These are phyloP conservation scores for Lotmaria passim DNA, from an alignment of 208 protist species.

Conservation along the genomic window DNA sequence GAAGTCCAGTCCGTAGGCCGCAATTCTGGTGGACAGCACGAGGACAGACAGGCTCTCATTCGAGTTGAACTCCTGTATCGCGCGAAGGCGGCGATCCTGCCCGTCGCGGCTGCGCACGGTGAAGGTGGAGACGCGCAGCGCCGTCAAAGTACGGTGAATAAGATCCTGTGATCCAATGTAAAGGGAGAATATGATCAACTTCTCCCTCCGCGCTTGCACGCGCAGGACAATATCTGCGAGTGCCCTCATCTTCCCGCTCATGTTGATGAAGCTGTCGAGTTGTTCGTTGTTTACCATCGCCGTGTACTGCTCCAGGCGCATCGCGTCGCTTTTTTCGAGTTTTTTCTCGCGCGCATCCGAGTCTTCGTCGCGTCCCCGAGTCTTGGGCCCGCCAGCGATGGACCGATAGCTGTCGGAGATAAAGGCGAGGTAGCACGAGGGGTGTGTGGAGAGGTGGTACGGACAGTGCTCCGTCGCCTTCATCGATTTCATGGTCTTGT, in stretches of 20 bases:
- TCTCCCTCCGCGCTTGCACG: conserved; percentile 56
- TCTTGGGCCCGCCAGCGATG: conserved; percentile 25
- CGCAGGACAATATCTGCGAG: conserved; percentile 66
- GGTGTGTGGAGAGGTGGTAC: conserved; percentile 82
- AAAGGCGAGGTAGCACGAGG: conserved; percentile 81
- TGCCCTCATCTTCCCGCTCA: conserved; percentile 82
- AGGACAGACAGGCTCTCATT: conserved; percentile 66
- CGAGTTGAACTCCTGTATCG: conserved; percentile 68
- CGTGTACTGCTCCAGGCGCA: conserved; percentile 46
- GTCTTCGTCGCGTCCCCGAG: not conserved
- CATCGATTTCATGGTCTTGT: conserved; percentile 23
- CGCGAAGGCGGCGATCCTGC: conserved; percentile 52
- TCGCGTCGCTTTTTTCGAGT: conserved; percentile 43
- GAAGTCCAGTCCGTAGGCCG: conserved; percentile 98
- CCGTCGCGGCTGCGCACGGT: conserved; percentile 76
- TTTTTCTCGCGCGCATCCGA: not conserved
- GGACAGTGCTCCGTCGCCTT: conserved; percentile 71
- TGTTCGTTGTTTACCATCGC: conserved; percentile 47
- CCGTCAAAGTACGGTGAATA: conserved; percentile 69
- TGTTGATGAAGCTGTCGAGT: conserved; percentile 53
- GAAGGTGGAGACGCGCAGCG: conserved; percentile 55
- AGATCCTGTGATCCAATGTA: conserved; percentile 84
- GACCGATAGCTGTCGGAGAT: conserved; percentile 63
- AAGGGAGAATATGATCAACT: conserved; percentile 90
- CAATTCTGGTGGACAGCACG: conserved; percentile 97